Conservation (phyloP, 495 filamentous ascomycete genomes). For the Podospora pseudocomata region DNA sequence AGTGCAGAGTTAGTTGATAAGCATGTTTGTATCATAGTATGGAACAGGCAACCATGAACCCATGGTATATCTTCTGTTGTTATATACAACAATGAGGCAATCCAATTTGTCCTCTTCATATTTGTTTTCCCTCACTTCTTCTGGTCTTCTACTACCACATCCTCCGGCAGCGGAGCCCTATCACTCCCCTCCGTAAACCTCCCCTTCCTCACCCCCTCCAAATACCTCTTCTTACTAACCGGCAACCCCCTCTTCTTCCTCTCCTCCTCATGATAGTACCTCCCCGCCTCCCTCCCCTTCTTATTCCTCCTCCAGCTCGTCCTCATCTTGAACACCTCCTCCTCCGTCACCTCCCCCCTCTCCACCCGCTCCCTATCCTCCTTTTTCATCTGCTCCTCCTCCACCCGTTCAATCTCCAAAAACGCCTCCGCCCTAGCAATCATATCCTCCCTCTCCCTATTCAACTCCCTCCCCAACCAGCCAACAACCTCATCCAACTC, state of each 20-base stretch:
- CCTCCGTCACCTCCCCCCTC: slow-evolving; percentile 12
- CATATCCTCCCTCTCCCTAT: slow-evolving; percentile 28
- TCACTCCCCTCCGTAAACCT: neutral
- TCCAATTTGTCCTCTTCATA: neutral
- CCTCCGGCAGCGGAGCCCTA: neutral
- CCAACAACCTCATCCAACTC: neutral
- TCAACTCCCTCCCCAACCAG: slow-evolving; percentile 11
- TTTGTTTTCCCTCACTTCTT: neutral
- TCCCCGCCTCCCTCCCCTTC: neutral
- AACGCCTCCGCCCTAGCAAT: slow-evolving; percentile 43
- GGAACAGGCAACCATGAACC: neutral
- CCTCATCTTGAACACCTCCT: slow-evolving; percentile 1
- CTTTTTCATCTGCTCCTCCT: slow-evolving; percentile 41
- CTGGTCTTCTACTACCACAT: neutral
- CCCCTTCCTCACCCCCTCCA: neutral
- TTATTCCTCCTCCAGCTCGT: slow-evolving; percentile 4
- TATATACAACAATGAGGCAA: neutral
- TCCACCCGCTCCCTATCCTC: slow-evolving; percentile 33
- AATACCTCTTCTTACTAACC: neutral
- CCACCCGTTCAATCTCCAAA: slow-evolving; percentile 45
- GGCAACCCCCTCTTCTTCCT: neutral
- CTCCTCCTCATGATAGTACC: neutral
- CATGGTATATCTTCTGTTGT: neutral
- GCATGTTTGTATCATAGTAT: slow-evolving; percentile 1
- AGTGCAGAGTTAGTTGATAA: neutral